Conservation (phyloP, 2,329 filamentous ascomycete genomes). For the Alternaria gansuensis region DNA sequence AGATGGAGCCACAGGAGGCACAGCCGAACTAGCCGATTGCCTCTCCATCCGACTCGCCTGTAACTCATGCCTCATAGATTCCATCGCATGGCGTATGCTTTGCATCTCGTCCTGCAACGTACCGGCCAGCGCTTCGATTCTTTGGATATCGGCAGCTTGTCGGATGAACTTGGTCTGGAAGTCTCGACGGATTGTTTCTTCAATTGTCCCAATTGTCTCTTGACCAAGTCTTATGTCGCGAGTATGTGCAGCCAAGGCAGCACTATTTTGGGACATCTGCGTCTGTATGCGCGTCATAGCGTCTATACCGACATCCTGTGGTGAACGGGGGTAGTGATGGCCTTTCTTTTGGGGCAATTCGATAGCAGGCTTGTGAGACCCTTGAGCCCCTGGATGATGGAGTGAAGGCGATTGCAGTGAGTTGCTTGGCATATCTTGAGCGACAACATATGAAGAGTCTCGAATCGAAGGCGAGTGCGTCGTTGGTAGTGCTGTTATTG, state of each 20-base stretch:
- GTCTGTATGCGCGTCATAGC: conserved; percentile 58
- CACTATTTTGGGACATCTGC: conserved; percentile 59
- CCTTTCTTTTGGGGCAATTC: conserved; percentile 37
- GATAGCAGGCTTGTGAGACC: conserved; percentile 24
- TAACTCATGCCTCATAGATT: conserved; percentile 50
- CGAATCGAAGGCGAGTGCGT: conserved; percentile 32
- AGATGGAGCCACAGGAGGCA: conserved; percentile 13
- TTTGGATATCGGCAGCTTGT: conserved; percentile 47
- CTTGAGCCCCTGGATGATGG: conserved; percentile 25
- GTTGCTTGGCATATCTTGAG: conserved; percentile 33
- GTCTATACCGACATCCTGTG: conserved; percentile 48
- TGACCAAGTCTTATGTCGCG: conserved; percentile 45
- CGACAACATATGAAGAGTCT: conserved; percentile 21
- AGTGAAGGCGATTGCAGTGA: conserved; percentile 26
- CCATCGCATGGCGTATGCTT: conserved; percentile 50
- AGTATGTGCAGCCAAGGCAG: conserved; percentile 45
- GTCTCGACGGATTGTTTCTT: conserved; percentile 54
- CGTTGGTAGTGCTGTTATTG: conserved; percentile 25
- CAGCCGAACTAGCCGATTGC: conserved; percentile 7
- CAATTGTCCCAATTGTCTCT: conserved; percentile 38
- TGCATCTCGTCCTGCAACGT: conserved; percentile 55
- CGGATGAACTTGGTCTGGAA: conserved; percentile 42
- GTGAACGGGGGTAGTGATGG: conserved; percentile 42
- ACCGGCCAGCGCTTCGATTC: conserved; percentile 53
- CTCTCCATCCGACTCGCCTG: conserved; percentile 35